Evolutionary conservation across 2,329 filamentous ascomycete species (phyloP), one percentile per base, ranked within the genome.

Genomic region (Phoma herbarum): DNA sequence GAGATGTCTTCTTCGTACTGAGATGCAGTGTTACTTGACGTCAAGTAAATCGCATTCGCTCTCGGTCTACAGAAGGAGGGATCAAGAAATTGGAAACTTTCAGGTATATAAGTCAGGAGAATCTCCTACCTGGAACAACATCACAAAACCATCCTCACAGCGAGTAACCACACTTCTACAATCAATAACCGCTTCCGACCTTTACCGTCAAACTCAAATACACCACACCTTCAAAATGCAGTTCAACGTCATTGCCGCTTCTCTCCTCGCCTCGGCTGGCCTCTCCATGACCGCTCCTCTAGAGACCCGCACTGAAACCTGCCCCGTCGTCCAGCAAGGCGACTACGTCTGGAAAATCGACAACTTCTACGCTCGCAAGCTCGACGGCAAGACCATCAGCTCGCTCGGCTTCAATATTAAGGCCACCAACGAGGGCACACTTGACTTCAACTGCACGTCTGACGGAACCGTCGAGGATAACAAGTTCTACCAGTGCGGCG

Each of bases 261-360:
- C 64, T 33, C 49, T 68, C 49, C 58, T 68, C 54, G 56, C 52
- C 18, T 60, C 61, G 8, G 48, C 61, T 9, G 57, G 57, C 52
- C 45, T 67, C 47, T 51, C 59, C 35, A 48, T 48, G 22, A 59
- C 64, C 10, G 57, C 59, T 20, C 64, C 64, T 29, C 47, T 68
- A 20, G 50, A 59, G 25, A 33, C 49, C 26, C 65, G 65, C 41
- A 20, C 49, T 25, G 49, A 51, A 22, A 46, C 41, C 5, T 57
- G 53, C 53, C 47, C 53, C 7, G 46, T 51, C 6, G 48, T 51
- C 28, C 42, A 52, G 48, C 18, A 52, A 10, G 66, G 67, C 26
- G 62, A 66, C 52, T 64, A 67, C 52, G 33, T 65, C 56, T 69
- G 67, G 67, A 66, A 65, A 48, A 53, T 69, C 37, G 59, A 55